Evolutionary conservation across 176 grass and related monocot species (phyloP), one percentile per base, ranked within the genome.

Genomic region (Oryza brachyantha): DNA sequence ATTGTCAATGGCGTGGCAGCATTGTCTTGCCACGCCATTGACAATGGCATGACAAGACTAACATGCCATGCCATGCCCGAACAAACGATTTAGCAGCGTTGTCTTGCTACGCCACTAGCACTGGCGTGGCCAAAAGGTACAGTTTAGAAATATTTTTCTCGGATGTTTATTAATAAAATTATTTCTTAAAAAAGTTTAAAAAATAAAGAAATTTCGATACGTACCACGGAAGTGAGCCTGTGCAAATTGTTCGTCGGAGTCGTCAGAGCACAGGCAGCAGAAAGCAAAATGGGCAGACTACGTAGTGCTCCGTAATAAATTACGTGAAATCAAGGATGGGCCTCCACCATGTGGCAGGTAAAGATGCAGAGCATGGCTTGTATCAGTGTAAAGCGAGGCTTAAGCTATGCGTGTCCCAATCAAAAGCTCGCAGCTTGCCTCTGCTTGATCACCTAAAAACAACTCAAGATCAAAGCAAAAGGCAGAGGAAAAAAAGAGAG

Each of bases 341-440:
- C 75, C 69, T 79, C 86, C 75, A 84, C 70, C 80, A 77, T 82
- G 79, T 66, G 69, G 52, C 26, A 21, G 86, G 63, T 73, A 72
- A n/a, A 52, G 48, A 21, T 5, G 17, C 61, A 39, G 62, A 79
- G 78, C 66, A 79, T 46, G 52, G 52, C 52, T 57, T 57, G 24
- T 57, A 57, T 57, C 21, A 22, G 52, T 57, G 52, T 57, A 80
- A 27, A 2, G 5, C n/a, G 29, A 80, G 43, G 63, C 50, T 64
- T 70, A 69, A 38, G 64, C 70, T 28, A 34, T 42, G 41, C 26
- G 76, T 27, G 48, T 64, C 43, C 12, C 41, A 74, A 42, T 84
- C 70, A n/a, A 68, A 60, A 66, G 66, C 73, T 71, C 45, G 31
- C 62, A 24, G 27, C 5, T 38, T 3, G 27, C 43, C 26, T 57